Percentiles rank a stretch among this genome's conserved stretches.
These are phyloP conservation scores for Trypanosomatidae sp. DNA, from an alignment of 208 protist genomes.

Conservation along the genomic window DNA sequence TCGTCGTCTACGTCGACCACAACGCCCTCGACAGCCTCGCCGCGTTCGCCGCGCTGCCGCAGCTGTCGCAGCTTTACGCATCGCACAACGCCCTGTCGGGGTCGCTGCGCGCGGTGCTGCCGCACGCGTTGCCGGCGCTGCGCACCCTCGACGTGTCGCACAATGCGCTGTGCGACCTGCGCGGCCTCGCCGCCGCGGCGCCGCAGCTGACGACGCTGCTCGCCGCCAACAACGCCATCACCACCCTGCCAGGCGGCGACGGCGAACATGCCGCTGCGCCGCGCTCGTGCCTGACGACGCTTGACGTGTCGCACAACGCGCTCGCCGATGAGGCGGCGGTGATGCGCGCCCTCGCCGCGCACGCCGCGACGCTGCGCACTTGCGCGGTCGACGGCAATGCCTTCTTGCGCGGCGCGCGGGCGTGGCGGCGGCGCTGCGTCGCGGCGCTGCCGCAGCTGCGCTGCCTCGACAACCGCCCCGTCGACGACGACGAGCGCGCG, in stretches of 20 bases:
- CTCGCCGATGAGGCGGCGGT: slow-evolving; percentile 17
- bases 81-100: slow-evolving; percentile 67
- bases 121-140: slow-evolving; percentile 39
- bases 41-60: slow-evolving; percentile 33
- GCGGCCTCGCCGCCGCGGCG: slow-evolving; percentile 17
- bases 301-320: slow-evolving; percentile 69
- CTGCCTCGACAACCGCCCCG: slow-evolving; percentile 61
- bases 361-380: slow-evolving; percentile 29
- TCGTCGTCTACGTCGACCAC: slow-evolving; percentile 84
- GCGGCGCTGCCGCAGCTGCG: slow-evolving; percentile 21
- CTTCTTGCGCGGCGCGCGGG: slow-evolving; percentile 15
- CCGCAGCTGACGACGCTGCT: slow-evolving; percentile 42
- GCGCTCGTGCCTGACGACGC: slow-evolving; percentile 6
- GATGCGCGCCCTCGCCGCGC: slow-evolving; percentile 6
- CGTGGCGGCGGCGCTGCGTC: slow-evolving; percentile 83
- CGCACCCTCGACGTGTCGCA: slow-evolving; percentile 74
- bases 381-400: slow-evolving; percentile 76
- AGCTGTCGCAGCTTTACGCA: slow-evolving; percentile 75
- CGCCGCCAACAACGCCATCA: slow-evolving; percentile 29
- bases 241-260: neutral
- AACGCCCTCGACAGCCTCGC: slow-evolving; percentile 80
- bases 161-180: slow-evolving; percentile 40
- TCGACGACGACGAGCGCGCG: slow-evolving; percentile 49
- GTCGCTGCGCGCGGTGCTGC: slow-evolving; percentile 35
- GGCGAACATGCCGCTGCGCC: neutral